phyloP scores from a whole-genome alignment of 805 yeast genomes.

The Wickerhamia fluorescens region DNA sequence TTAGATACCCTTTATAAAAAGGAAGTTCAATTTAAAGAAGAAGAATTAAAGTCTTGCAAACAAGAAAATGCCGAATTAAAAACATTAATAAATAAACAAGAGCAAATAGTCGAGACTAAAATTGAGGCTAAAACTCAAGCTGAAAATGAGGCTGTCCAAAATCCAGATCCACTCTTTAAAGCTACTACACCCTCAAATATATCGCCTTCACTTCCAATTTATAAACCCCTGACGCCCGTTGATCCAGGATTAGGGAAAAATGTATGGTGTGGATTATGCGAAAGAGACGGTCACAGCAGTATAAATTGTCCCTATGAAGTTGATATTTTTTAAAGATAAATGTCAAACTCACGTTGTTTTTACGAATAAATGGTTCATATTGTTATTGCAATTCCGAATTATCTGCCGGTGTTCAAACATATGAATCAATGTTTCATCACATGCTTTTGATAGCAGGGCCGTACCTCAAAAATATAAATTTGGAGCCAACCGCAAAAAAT shows the following conservation, averaged over 20 bases:
- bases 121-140: neutral
- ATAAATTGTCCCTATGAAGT: conserved; percentile 82
- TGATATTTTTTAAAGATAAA: conserved; percentile 36
- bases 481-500: too few relatives aligned
- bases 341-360: neutral
- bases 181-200: neutral
- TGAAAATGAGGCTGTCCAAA: neutral
- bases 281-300: conserved; percentile 81
- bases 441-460: too few relatives aligned
- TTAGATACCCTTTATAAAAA: conserved; percentile 32
- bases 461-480: too few relatives aligned
- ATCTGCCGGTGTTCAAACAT: neutral
- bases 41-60: conserved; percentile 14
- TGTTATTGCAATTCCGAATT: too few relatives aligned
- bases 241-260: conserved; percentile 72
- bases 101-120: conserved; percentile 1
- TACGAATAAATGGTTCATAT: too few relatives aligned
- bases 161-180: neutral
- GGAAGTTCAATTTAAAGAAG: conserved; percentile 21
- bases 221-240: conserved; percentile 37
- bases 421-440: conserved; percentile 1
- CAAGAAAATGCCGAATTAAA: conserved; percentile 13
- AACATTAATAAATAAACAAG: conserved; percentile 4
- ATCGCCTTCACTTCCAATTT: conserved; percentile 34
- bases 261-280: conserved; percentile 92